These are phyloP conservation scores for Leptographium radiaticola DNA, from an alignment of 2,329 filamentous ascomycete genomes.

Conservation along the genomic window DNA sequence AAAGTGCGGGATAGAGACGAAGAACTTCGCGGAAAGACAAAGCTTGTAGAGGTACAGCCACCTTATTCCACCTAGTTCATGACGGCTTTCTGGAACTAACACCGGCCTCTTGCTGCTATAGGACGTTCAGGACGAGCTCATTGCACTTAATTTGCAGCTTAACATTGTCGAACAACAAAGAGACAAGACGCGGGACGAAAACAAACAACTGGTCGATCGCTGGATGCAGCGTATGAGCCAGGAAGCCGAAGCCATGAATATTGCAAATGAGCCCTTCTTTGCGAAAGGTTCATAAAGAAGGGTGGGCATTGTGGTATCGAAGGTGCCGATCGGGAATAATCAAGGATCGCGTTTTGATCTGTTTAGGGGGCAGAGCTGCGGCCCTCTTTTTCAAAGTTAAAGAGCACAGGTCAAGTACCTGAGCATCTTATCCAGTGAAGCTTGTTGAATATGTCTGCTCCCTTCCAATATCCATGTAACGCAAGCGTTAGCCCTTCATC, in stretches of 20 bases:
- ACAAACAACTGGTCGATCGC: slow-evolving; percentile 75
- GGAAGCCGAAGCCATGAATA: slow-evolving; percentile 82
- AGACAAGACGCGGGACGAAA: slow-evolving; percentile 64
- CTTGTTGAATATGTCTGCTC: too few relatives aligned
- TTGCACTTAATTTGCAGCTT: slow-evolving; percentile 74
- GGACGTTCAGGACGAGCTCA: slow-evolving; percentile 86
- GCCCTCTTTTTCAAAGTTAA: background rate
- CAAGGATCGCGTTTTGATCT: background rate
- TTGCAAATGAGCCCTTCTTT: slow-evolving; percentile 36
- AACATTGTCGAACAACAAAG: slow-evolving; percentile 71
- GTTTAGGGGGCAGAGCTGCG: background rate
- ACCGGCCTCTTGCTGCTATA: background rate
- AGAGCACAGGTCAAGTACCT: background rate
- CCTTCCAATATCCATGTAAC: too few relatives aligned
- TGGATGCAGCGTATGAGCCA: slow-evolving; percentile 83
- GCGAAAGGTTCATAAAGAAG: slow-evolving; percentile 8
- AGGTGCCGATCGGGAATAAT: background rate
- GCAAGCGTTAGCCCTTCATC: too few relatives aligned
- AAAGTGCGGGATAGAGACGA: slow-evolving; percentile 71
- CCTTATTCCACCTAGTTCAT: too few relatives aligned
- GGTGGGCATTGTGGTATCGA: background rate
- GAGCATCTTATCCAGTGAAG: too few relatives aligned
- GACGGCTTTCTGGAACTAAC: background rate
- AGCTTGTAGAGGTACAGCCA: slow-evolving; percentile 56
- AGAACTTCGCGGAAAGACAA: slow-evolving; percentile 71